Conservation (phyloP, 495 filamentous ascomycete species). For the Cladorrhinum samala region DNA sequence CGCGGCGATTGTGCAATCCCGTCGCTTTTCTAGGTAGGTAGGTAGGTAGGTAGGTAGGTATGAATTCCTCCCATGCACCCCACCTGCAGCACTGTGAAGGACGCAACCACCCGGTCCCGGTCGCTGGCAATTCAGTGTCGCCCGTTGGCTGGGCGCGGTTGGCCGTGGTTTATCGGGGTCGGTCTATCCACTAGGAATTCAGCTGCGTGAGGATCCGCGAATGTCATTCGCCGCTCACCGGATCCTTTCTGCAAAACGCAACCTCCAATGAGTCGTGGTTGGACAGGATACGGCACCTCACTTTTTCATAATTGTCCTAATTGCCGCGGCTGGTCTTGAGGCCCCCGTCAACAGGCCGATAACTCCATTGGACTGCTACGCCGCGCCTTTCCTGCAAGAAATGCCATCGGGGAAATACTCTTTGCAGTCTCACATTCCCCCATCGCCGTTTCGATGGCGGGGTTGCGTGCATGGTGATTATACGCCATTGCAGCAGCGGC, state of each 20-base stretch:
- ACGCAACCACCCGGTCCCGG: neutral
- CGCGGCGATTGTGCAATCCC: no score
- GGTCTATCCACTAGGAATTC: neutral
- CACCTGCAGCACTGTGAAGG: no score
- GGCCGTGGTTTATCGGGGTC: neutral
- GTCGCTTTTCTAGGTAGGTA: no score
- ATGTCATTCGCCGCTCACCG: conserved; percentile 7
- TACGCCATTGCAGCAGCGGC: neutral
- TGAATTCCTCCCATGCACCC: no score
- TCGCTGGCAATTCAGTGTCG: neutral
- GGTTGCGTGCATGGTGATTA: conserved; percentile 2
- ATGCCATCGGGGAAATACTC: neutral
- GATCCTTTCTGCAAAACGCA: neutral
- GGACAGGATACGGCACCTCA: conserved; percentile 35
- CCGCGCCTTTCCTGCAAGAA: neutral
- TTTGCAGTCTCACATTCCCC: neutral
- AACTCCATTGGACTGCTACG: conserved; percentile 4
- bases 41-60: no score
- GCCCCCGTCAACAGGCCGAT: conserved; percentile 1
- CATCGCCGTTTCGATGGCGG: conserved; percentile 1
- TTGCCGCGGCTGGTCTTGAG: neutral
- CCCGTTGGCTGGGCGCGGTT: neutral
- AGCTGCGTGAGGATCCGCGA: neutral
- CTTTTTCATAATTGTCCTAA: neutral
- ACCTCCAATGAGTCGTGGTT: conserved; percentile 29